A percentile compares a stretch with the other conserved stretches of the same genome.
Conservation (phyloP, 495 filamentous ascomycete species). For the Halenospora varia region DNA sequence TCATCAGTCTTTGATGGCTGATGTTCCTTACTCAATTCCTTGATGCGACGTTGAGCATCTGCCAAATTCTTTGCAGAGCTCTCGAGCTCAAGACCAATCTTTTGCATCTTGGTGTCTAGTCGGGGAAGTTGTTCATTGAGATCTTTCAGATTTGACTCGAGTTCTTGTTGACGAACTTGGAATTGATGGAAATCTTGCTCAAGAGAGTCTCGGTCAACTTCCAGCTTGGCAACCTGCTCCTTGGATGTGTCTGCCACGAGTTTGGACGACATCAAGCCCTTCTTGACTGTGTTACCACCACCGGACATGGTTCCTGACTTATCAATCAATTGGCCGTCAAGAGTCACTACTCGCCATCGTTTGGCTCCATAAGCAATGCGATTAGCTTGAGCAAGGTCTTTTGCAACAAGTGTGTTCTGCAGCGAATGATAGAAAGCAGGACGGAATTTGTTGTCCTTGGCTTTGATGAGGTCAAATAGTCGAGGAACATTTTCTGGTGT, state of each 20-base stretch:
- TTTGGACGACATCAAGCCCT: constrained; percentile 93
- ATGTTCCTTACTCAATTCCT: constrained; percentile 76
- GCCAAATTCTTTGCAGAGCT: constrained; percentile 78
- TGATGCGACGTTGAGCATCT: constrained; percentile 77
- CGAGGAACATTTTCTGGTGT: constrained; percentile 91
- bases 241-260: constrained; percentile 77
- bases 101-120: constrained; percentile 86
- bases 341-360: constrained; percentile 92
- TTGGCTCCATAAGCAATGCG: constrained; percentile 90
- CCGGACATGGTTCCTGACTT: constrained; percentile 98
- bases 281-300: constrained; percentile 83
- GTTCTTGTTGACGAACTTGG: constrained; percentile 71
- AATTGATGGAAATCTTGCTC: constrained; percentile 78
- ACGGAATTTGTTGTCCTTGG: constrained; percentile 81
- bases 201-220: constrained; percentile 77
- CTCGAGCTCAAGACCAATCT: constrained; percentile 84
- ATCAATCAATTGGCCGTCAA: constrained; percentile 93
- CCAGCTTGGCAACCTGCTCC: constrained; percentile 83
- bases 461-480: constrained; percentile 87
- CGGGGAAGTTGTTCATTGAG: constrained; percentile 79
- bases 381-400: constrained; percentile 89
- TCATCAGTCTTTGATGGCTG: constrained; percentile 78
- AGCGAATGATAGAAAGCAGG: constrained; percentile 93
- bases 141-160: constrained; percentile 67
- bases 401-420: constrained; percentile 89